Base-by-base conservation (phyloP, 306 rosid species). In the peach (Prunus persica) region DNA sequence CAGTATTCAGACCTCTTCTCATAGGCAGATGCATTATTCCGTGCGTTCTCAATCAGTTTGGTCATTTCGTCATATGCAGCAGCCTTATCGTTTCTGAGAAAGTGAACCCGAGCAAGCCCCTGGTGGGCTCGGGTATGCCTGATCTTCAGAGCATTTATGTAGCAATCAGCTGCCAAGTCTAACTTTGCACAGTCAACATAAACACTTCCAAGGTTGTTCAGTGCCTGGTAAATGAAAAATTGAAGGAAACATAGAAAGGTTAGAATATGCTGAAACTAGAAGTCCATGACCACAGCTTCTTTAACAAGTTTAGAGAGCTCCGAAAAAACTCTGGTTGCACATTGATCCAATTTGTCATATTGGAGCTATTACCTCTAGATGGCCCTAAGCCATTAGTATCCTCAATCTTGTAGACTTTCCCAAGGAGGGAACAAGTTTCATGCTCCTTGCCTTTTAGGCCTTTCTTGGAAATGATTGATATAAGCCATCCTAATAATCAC, bases 71-170 rank as follows among this genome's bases (percentile, higher is more conserved):
- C 90, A 60, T 88, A 93, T 2, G 98, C 98, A 60, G 89, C 89
- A 68, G 80, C 52, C 84, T 86, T 93, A 10, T 88, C 84, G 50
- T 89, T 86, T 79, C 82, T 85, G 0, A 91, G 88, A 86, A 52
- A 91, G 87, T 88, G 89, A 80, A 93, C 98, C 84, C 97, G 95
- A 49, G 98, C 98, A 74, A 93, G 97, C 56, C 97, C 98, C 82
- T 93, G 97, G 82, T 93, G 97, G 6, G 98, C 98, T 65, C 98
- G 96, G 32, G 97, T 88, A 79, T 93, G 98, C 80, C 86, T 90
- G 80, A 93, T 89, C 60, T 91, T 83, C 25, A 93, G 97, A 84
- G 98, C 98, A 83, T 86, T 91, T 46, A 83, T 87, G 81, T 93
- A 93, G 86, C 97, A 93, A 80, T 91, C 96, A 69, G 97, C 96